Conservation (phyloP, 495 filamentous ascomycete genomes). For the Aspergillus egyptiacus region DNA sequence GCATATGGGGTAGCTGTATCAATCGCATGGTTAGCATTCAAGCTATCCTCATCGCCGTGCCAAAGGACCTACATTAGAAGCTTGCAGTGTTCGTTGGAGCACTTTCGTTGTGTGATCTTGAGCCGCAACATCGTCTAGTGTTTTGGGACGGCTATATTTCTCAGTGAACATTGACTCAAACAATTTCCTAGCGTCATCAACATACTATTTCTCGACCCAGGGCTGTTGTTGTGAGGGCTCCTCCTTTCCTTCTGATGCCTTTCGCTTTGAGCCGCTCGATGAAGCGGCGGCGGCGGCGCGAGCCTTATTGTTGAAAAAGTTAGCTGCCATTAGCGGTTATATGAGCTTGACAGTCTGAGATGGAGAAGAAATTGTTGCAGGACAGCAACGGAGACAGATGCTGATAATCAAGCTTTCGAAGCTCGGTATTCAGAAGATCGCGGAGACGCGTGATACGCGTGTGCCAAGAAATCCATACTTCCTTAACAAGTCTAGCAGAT, state of each 20-base stretch:
- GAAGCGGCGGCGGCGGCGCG: conserved; percentile 68
- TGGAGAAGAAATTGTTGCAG: conserved; percentile 2
- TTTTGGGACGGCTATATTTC: conserved; percentile 73
- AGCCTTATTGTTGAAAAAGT: conserved; percentile 93
- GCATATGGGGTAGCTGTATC: conserved; percentile 87
- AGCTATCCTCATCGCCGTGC: neutral
- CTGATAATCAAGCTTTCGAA: neutral
- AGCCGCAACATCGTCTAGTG: conserved; percentile 87
- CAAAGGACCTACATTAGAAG: conserved; percentile 63
- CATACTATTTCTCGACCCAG: conserved; percentile 99
- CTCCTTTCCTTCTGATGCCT: conserved; percentile 54
- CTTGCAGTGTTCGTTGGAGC: conserved; percentile 86
- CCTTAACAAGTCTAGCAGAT: neutral
- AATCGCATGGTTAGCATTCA: neutral
- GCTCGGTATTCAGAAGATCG: conserved; percentile 16
- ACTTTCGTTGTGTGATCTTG: conserved; percentile 97
- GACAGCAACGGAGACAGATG: neutral
- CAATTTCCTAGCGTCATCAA: neutral
- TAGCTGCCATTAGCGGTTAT: conserved; percentile 42
- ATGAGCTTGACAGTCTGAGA: neutral
- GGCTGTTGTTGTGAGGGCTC: conserved; percentile 68
- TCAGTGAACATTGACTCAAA: neutral
- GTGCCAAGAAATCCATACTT: conserved; percentile 17
- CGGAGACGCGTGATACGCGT: conserved; percentile 35
- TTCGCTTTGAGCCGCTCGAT: conserved; percentile 41